Base-by-base conservation (phyloP, 2,329 filamentous ascomycete genomes). In the Phaeosphaeriaceae sp. region DNA sequence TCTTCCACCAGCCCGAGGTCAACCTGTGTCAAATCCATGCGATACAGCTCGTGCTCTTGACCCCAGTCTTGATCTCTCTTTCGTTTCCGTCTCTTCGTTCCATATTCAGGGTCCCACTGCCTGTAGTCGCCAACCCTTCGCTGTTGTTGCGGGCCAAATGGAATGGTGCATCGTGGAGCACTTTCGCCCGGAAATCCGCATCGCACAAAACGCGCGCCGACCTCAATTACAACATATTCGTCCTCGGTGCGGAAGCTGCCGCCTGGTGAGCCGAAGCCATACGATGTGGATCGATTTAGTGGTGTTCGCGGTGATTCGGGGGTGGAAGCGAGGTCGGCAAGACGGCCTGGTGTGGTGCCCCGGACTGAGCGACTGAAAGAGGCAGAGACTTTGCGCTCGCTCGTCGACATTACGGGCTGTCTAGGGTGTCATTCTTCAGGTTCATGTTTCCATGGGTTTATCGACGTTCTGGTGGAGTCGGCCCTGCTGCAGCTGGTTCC, bases 161-260 rank as follows among this genome's bases (percentile, higher is more conserved):
- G 82, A 21, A 93, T 80, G 15, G 85, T 83, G 75, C 94, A 96
- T 66, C 85, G 80, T 17, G 93, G 93, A 2, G 83, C 79, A 45
- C 88, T 85, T 76, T 97, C 93, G 51, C 93, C 93, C 6, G 93
- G 91, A 73, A 97, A 95, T 0, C 95, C 95, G 10, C 90, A 89
- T 46, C 90, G 88, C 24, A 98, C 77, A 76, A 88, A 90, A 21
- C 94, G 87, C 10, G 91, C 86, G 1, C 93, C 93, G 36, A 98
- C 76, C 75, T 98, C 93, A 51, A 97, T 82, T 44, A 99, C 85
- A 7, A 89, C 83, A 66, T 97, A 95, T 71, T 99, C 95, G 69
- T 97, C 93, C 56, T 87, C 84, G 49, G 74, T 72, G 20, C 87
- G 85, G 61, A 85, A 87, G 22, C 81, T 81, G 31, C 81, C 81